Evolutionary conservation across 1,139 yeast genomes (phyloP).

Genomic region (Taphrina flavorubra): DNA sequence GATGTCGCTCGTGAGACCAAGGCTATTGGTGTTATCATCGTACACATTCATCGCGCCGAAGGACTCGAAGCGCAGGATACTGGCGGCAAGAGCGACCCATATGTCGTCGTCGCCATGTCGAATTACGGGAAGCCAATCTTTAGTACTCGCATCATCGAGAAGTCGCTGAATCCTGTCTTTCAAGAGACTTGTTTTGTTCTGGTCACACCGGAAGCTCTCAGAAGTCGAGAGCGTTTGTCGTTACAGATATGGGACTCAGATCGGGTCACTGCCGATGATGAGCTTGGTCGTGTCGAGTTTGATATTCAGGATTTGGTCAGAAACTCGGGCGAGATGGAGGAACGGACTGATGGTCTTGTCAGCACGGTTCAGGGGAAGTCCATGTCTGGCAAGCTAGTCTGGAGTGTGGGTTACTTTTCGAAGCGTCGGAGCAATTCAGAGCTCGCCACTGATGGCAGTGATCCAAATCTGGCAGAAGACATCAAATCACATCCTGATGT

Average conservation of each 20-base stretch:
- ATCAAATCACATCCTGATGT: slow-evolving; percentile 26
- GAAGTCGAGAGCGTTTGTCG: slow-evolving; percentile 31
- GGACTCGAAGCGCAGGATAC: slow-evolving; percentile 28
- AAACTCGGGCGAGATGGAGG: slow-evolving; percentile 17
- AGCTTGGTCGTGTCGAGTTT: slow-evolving; percentile 37
- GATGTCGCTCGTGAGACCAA: slow-evolving; percentile 34
- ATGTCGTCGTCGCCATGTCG: slow-evolving; percentile 33
- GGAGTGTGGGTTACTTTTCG: slow-evolving; percentile 39
- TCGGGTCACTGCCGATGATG: slow-evolving; percentile 35
- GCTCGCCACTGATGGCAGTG: slow-evolving; percentile 34
- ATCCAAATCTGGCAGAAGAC: slow-evolving; percentile 22
- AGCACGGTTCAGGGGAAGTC: slow-evolving; percentile 23
- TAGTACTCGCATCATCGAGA: slow-evolving; percentile 39
- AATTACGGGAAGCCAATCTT: slow-evolving; percentile 39
- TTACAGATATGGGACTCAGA: slow-evolving; percentile 41
- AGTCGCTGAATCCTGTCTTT: slow-evolving; percentile 26
- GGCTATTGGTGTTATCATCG: slow-evolving; percentile 34
- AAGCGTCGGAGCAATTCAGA: slow-evolving; percentile 20
- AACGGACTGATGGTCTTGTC: slow-evolving; percentile 32
- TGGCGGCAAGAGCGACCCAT: slow-evolving; percentile 34
- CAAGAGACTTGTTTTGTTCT: slow-evolving; percentile 30
- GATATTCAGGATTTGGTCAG: slow-evolving; percentile 35
- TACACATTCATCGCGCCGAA: slow-evolving; percentile 30
- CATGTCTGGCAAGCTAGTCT: slow-evolving; percentile 18
- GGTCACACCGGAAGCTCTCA: slow-evolving; percentile 37